Evolutionary conservation across 306 rosid species (phyloP), one percentile per base, ranked within the genome.

Genomic region (Rosa chinensis): DNA sequence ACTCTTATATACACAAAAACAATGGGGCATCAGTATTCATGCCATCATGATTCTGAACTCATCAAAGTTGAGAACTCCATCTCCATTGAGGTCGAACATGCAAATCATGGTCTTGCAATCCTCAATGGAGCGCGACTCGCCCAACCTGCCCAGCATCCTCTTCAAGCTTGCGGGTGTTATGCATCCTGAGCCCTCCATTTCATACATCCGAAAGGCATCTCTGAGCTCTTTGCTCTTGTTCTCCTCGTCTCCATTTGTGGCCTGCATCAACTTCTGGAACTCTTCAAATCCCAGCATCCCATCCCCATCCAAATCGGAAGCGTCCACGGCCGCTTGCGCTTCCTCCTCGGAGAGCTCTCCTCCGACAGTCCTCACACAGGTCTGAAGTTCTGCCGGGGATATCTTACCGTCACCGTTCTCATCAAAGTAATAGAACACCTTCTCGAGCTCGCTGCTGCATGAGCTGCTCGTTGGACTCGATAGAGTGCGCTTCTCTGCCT

Each of bases 21-120:
- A 16, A 35, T 6, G 70, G 43, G 10, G 11, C 44, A 35, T 35
- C 45, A 11, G 16, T 16, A 16, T 64, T 64, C 70, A 64, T 10
- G 45, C 44, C 84, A 80, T 76, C 87, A 84, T 84, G 35, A 21
- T 17, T 11, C 43, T 11, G 75, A 84, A 84, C 82, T 84, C 85
- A 5, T 84, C 80, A 45, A 84, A 84, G 74, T 49, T 77, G 55
- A 84, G 82, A 43, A 81, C 80, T 16, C 87, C 87, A 47, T 84
- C 87, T 39, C 82, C 87, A 53, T 84, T 84, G 67, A 80, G 70
- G 64, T 84, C 87, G 37, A 77, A 84, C 44, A 2, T 58, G 8
- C 76, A 21, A 39, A 84, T 81, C 73, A 84, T 84, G 44, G 53
- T 56, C 61, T 74, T 74, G 77, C 87, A 84, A 10, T 81, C 80